Evolutionary conservation across 1,284 basidiomycete species (phyloP), one percentile per base, ranked within the genome.

Genomic region (Ganoderma sinense): DNA sequence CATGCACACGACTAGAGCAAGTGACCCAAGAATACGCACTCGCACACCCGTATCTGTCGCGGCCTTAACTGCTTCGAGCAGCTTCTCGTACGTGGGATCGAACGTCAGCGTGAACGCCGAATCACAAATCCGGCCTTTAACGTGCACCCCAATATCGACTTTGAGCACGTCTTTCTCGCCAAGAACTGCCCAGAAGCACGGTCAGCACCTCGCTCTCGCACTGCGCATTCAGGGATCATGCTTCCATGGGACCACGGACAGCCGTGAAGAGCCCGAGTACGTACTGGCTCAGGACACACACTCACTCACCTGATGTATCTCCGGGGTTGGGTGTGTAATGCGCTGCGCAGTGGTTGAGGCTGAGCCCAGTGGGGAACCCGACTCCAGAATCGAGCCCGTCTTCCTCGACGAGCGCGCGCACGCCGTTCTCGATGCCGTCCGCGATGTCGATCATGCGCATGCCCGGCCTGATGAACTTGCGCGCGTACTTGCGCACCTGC

Each of bases 321-420:
- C 97, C 97, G 1, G 96, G 91, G 81, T 99, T 99, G 16, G 98
- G 98, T 5, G 95, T 94, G 80, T 96, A 99, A 83, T 99, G 98
- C 36, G 98, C 98, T 0, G 98, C 98, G 73, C 95, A 95, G 80
- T 98, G 88, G 82, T 99, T 99, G 74, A 97, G 82, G 81, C 92
- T 97, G 72, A 99, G 84, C 43, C 98, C 98, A 2, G 97, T 99
- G n/a, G 98, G 98, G 84, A 99, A 96, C 20, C 97, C 96, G 77
- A 99, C 87, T 16, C 98, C 94, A 69, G 89, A 85, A 71, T 96
- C 91, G 70, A 98, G 82, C 1, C 96, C 97, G 75, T 93, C 89
- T 82, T 94, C 96, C 82, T 99, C 98, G 0, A 98, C 96, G 33
- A 99, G 83, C 11, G 96, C 92, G 59, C 97, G 87, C 39, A 93